Evolutionary conservation across 2,329 filamentous ascomycete genomes (phyloP).

Genomic region (Leptographium wingfieldii): DNA sequence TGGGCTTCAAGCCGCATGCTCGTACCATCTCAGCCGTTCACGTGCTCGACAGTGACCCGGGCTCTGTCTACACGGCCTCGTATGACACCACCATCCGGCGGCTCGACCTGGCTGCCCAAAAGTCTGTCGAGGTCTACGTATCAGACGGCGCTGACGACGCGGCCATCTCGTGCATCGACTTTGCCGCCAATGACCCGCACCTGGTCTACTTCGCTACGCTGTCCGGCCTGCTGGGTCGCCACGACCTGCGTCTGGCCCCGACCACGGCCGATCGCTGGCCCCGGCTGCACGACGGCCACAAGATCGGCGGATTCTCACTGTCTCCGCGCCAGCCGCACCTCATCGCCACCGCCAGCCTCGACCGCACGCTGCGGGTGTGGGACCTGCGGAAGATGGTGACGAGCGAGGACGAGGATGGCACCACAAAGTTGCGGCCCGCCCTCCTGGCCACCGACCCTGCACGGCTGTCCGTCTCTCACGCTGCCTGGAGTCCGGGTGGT

Average conservation of each 20-base stretch:
- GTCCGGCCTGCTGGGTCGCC: slow-evolving; percentile 64
- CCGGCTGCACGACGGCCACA: slow-evolving; percentile 63
- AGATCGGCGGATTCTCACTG: slow-evolving; percentile 87
- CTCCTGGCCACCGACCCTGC: slow-evolving; percentile 74
- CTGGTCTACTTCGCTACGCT: slow-evolving; percentile 80
- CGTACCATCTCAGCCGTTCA: slow-evolving; percentile 79
- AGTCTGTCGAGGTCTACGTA: slow-evolving; percentile 71
- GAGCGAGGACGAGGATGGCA: slow-evolving; percentile 31
- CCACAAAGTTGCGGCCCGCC: slow-evolving; percentile 34
- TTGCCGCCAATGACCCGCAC: slow-evolving; percentile 57
- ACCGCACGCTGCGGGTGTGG: slow-evolving; percentile 85
- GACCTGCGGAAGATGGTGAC: slow-evolving; percentile 70
- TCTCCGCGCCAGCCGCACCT: slow-evolving; percentile 72
- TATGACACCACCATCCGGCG: slow-evolving; percentile 90
- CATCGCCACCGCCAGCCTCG: slow-evolving; percentile 77
- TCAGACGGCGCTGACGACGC: slow-evolving; percentile 50
- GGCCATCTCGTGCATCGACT: slow-evolving; percentile 74
- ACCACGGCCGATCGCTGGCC: slow-evolving; percentile 51
- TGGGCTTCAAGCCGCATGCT: slow-evolving; percentile 80
- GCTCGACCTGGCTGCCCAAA: slow-evolving; percentile 68
- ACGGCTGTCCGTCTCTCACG: slow-evolving; percentile 78
- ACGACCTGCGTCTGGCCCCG: slow-evolving; percentile 56
- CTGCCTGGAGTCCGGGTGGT: slow-evolving; percentile 74
- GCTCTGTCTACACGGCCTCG: slow-evolving; percentile 69
- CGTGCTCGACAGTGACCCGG: slow-evolving; percentile 60